Conservation (phyloP, 345 rosid species). For the Euphorbia pulcherrima region DNA sequence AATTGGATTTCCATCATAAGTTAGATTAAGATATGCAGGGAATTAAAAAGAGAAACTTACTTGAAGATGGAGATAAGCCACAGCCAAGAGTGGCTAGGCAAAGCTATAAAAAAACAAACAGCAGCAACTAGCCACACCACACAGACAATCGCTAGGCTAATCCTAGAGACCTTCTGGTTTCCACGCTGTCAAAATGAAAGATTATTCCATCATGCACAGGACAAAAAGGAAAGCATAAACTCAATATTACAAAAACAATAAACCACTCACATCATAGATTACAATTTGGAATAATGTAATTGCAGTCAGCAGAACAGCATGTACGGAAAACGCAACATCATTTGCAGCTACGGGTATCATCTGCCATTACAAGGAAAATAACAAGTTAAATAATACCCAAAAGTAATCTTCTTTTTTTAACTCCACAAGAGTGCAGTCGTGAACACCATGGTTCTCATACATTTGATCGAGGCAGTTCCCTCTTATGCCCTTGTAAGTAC, state of each 20-base stretch:
- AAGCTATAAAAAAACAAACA: slow-evolving; percentile 69
- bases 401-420: background rate
- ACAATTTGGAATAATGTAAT: slow-evolving; percentile 61
- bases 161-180: slow-evolving; percentile 68
- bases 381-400: background rate
- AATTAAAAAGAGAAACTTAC: slow-evolving; percentile 38
- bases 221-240: background rate
- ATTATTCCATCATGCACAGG: slow-evolving; percentile 1
- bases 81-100: slow-evolving; percentile 76
- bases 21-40: background rate
- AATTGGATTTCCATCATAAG: background rate
- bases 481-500: background rate
- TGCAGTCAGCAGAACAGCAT: slow-evolving; percentile 76
- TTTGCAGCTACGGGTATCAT: slow-evolving; percentile 97
- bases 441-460: background rate
- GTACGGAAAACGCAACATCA: slow-evolving; percentile 87
- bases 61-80: slow-evolving; percentile 81
- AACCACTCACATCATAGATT: slow-evolving; percentile 66
- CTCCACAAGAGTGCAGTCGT: background rate
- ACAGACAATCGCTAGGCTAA: slow-evolving; percentile 51
- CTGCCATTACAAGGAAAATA: slow-evolving; percentile 33
- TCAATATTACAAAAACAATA: background rate
- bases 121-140: slow-evolving; percentile 59
- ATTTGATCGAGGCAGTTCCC: background rate
- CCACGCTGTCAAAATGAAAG: slow-evolving; percentile 57